A percentile compares a stretch with the other conserved stretches of the same genome.
Evolutionary conservation across 345 rosid genomes (phyloP).

Genomic region (Camelina sativa): DNA sequence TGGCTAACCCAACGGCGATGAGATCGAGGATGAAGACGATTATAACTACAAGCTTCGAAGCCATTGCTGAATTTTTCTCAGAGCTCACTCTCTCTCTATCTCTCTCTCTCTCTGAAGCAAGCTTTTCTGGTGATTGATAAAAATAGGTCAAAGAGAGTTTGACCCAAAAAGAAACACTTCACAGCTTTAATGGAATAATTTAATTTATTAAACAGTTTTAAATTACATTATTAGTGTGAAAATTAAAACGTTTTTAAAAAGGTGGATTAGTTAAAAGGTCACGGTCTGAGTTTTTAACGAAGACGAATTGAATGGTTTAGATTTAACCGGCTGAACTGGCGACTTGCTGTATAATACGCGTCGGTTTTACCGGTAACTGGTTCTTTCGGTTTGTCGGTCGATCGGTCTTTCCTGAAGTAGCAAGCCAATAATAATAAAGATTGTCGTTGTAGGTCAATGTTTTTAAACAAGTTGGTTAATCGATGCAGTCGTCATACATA

Average conservation of each 20-base stretch:
- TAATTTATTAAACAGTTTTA: background rate
- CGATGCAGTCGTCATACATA: background rate
- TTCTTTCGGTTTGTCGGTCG: constrained; percentile 40
- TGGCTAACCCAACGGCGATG: constrained; percentile 91
- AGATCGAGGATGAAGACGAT: constrained; percentile 71
- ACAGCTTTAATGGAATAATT: no score
- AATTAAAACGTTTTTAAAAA: background rate
- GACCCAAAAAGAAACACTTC: background rate
- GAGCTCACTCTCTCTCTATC: constrained; percentile 16
- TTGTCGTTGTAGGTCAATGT: background rate
- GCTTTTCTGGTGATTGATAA: constrained; percentile 22
- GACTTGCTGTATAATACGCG: constrained; percentile 31
- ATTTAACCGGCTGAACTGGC: constrained; percentile 36
- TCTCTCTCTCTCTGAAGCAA: background rate
- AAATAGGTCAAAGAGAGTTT: background rate
- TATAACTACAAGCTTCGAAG: constrained; percentile 75
- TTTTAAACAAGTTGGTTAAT: background rate
- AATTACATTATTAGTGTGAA: background rate
- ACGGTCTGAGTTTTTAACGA: background rate
- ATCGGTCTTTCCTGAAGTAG: background rate
- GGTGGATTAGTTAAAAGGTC: constrained; percentile 36
- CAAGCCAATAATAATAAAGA: background rate
- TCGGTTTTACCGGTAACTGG: constrained; percentile 33
- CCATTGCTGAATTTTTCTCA: constrained; percentile 57
- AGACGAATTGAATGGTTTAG: constrained; percentile 33